Base-by-base conservation (phyloP, 108 stramenopile species). In the Parmales sp. region DNA sequence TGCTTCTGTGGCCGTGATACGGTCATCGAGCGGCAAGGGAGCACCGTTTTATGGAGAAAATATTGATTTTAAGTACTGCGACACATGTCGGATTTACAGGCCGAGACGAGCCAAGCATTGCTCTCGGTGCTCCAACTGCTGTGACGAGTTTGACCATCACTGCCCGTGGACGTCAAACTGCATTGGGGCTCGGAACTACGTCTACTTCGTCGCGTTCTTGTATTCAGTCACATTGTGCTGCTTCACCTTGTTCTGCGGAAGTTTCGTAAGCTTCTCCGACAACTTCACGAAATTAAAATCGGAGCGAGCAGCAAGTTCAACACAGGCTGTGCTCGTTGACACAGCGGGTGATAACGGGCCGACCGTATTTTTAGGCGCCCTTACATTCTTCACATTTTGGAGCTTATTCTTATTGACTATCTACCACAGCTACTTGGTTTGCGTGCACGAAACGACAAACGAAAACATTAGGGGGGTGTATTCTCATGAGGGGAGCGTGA, bases 71-170 rank as follows among this genome's bases (percentile, higher is more conserved):
- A 60, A 60, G 28, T 60, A 60, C 31, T 60, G 54, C 54, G 36
- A 20, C 13, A 60, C 54, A 13, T 60, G 54, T 34, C 26, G 31
- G 3, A 34, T 60, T 20, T 60, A 60, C 31, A 28, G 54, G 3
- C 54, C 82, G 23, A 81, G 81, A 6, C 69, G 81, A 22, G 64
- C 81, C 11, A 82, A 82, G 73, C 83, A 84, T 46, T 84, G 83
- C 50, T 29, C 36, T 28, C 13, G 25, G 16, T 84, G 83, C 68
- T 51, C 78, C 34, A 66, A 74, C 34, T 84, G 83, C 76, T 81
- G 82, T n/a, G 73, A 70, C 2, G 38, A 74, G 49, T 82, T 84
- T 67, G 83, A 84, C 72, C 83, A 84, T 64, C 83, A 84, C 68
- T 84, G 83, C 78, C 75, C 81, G 28, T 84, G 78, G 78, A 65